Conservation (phyloP, 805 yeast species). For the Pichia nakasei region DNA sequence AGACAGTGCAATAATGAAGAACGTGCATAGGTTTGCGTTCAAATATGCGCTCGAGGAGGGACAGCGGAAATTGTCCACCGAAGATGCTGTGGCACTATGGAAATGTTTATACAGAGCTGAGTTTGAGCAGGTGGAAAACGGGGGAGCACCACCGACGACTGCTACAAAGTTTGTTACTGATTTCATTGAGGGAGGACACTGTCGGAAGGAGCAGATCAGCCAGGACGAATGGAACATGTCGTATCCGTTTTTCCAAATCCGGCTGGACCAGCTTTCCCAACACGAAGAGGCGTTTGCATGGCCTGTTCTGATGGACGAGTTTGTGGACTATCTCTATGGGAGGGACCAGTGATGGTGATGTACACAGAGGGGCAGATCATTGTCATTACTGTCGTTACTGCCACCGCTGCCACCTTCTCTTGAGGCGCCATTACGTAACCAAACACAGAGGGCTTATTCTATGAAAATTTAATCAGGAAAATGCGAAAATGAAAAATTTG, state of each 20-base stretch:
- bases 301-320: constrained; percentile 87
- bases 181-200: constrained; percentile 46
- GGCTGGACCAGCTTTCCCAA: constrained; percentile 27
- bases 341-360: neutral
- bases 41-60: constrained; percentile 53
- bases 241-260: constrained; percentile 6
- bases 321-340: constrained; percentile 39
- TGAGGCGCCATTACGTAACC: too few relatives aligned
- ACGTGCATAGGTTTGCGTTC: constrained; percentile 66
- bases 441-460: too few relatives aligned
- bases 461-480: too few relatives aligned
- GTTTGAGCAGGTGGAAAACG: neutral
- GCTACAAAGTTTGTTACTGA: constrained; percentile 29
- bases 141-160: constrained; percentile 22
- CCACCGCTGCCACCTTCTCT: too few relatives aligned
- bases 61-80: constrained; percentile 46
- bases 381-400: too few relatives aligned
- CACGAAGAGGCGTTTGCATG: constrained; percentile 84
- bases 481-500: neutral
- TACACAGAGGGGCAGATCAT: too few relatives aligned
- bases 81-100: constrained; percentile 74
- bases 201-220: constrained; percentile 40
- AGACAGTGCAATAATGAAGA: constrained; percentile 38
- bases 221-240: constrained; percentile 81
- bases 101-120: constrained; percentile 34